Percentiles rank a stretch among this genome's conserved stretches.
These are phyloP conservation scores for Stachybotrys chartarum DNA, from an alignment of 2,329 filamentous ascomycete genomes.

Conservation along the genomic window DNA sequence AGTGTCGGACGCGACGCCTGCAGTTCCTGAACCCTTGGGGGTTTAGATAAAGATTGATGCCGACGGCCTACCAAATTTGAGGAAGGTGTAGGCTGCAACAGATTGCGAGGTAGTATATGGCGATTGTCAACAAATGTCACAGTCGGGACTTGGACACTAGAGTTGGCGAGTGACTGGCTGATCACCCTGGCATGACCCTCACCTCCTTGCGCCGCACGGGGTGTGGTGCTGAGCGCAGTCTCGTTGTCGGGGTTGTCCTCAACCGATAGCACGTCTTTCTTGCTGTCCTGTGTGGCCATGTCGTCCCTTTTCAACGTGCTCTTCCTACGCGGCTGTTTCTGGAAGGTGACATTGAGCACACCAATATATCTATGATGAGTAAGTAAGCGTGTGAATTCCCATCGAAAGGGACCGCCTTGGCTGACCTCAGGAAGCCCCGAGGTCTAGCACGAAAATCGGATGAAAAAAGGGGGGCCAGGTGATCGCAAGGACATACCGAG, in stretches of 20 bases:
- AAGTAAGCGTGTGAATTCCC: conserved; percentile 5
- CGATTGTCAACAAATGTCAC: conserved; percentile 92
- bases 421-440: not conserved
- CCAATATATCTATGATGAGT: conserved; percentile 71
- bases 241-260: not conserved
- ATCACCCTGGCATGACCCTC: conserved; percentile 33
- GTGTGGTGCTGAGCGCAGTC: not conserved
- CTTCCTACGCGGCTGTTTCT: conserved; percentile 67
- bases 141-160: conserved; percentile 65
- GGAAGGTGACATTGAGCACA: conserved; percentile 92
- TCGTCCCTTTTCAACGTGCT: conserved; percentile 47
- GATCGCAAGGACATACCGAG: conserved; percentile 51
- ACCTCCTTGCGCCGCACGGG: not conserved
- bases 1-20: conserved; percentile 28
- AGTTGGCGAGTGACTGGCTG: conserved; percentile 68
- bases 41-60: conserved; percentile 22
- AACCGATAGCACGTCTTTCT: conserved; percentile 9
- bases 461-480: conserved; percentile 2
- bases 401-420: not conserved
- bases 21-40: conserved; percentile 1
- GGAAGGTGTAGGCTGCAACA: conserved; percentile 57
- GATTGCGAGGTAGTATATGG: conserved; percentile 81
- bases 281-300: conserved; percentile 25
- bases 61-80: conserved; percentile 22
- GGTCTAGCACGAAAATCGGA: conserved; percentile 1